Conservation (phyloP, 371 early-diverging fungal species). For the Apophysomyces variabilis region DNA sequence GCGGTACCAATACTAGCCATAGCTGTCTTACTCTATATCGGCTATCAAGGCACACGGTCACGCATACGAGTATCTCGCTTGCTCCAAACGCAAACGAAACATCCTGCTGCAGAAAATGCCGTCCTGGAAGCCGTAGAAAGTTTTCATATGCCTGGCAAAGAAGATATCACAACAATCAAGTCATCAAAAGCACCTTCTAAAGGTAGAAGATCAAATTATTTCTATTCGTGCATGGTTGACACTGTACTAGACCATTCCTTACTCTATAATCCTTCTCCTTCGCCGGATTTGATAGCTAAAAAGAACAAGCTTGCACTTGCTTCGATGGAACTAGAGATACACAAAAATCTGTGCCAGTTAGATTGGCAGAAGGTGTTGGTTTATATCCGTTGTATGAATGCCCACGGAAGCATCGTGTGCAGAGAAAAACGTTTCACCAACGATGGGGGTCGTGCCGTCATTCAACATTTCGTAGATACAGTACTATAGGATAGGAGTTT, state of each 20-base stretch:
- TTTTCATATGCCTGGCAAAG: slow-evolving; percentile 10
- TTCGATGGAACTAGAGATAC: slow-evolving; percentile 21
- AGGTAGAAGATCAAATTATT: background rate
- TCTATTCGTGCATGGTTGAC: background rate
- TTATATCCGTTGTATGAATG: slow-evolving; percentile 46
- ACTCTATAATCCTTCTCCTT: slow-evolving; percentile 13
- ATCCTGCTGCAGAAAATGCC: slow-evolving; percentile 19
- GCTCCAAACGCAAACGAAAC: background rate
- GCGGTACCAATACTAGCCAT: slow-evolving; percentile 20
- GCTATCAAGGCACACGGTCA: slow-evolving; percentile 35
- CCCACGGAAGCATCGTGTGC: slow-evolving; percentile 66
- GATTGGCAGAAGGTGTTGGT: slow-evolving; percentile 57
- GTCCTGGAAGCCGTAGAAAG: slow-evolving; percentile 24
- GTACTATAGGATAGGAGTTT: slow-evolving; percentile 2
- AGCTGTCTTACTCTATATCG: slow-evolving; percentile 22
- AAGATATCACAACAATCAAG: background rate
- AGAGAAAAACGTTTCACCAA: slow-evolving; percentile 19
- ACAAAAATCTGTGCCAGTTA: slow-evolving; percentile 42
- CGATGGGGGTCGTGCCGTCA: slow-evolving; percentile 18
- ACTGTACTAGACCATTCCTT: background rate
- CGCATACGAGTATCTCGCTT: slow-evolving; percentile 31
- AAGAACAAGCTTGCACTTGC: slow-evolving; percentile 17
- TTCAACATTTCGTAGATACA: slow-evolving; percentile 31
- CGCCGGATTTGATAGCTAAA: slow-evolving; percentile 3
- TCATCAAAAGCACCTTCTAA: background rate